Base-by-base conservation (phyloP, 2,329 filamentous ascomycete genomes). In the Ascomycota sp. region DNA sequence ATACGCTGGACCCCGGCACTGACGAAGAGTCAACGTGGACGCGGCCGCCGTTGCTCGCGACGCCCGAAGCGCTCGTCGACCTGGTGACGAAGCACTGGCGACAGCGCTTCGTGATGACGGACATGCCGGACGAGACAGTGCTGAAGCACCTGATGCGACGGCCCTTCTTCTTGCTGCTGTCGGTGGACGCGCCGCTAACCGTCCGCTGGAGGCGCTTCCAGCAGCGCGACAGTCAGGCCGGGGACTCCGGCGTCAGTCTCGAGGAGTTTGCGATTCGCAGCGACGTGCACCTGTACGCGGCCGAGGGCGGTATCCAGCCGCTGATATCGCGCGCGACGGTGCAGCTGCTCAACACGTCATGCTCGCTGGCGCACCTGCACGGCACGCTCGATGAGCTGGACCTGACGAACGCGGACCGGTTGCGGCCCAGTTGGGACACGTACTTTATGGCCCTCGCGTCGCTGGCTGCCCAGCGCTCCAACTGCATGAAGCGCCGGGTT, bases 371-470 rank as follows among this genome's bases (percentile, higher is more conserved):
- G 8, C 67, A 76, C 42, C 65, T 95, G 6, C 73, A 82, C 51
- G 61, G 66, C 4, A 75, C 78, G 7, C 68, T 98, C 1, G 64
- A 68, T 33, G 66, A 70, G 32, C 66, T 93, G 7, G 70, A 92
- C 50, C 68, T 98, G 24, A 66, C 76, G 2, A 74, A 89, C 47
- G 67, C 76, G 27, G 68, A 78, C 44, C 76, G 89, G 2, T 64
- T 98, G 27, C 72, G 89, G 2, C 89, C 89, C 1, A 75, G 71
- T 33, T 98, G 89, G 89, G 89, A 98, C 55, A 75, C 79, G 46
- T 98, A 98, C 59, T 98, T 98, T 51, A 98, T 98, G 89, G 72
- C 80, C 29, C 64, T 98, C n/a, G 84, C 89, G 6, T 82, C 79
- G 27, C 70, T 98, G 32, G 89, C 89, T 7, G 80, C 86, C 1